These are phyloP conservation scores for Theileria annulata DNA, from an alignment of 169 alveolate genomes.

Conservation along the genomic window DNA sequence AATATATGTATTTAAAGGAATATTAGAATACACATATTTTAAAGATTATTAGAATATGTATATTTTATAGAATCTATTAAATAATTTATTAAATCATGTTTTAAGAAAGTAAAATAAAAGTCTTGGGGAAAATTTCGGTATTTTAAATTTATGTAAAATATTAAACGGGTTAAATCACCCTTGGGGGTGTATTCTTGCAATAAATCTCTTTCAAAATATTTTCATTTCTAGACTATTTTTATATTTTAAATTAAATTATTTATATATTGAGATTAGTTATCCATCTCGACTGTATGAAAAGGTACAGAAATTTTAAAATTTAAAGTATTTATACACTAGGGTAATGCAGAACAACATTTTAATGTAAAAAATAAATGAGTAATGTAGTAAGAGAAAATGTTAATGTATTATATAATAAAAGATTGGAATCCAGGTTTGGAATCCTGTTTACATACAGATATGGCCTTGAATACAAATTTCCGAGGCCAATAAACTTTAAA, in stretches of 20 bases:
- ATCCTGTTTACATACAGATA: slow-evolving; percentile 54
- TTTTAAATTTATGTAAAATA: background rate
- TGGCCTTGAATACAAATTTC: slow-evolving; percentile 24
- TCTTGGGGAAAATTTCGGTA: background rate
- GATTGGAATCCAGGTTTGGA: slow-evolving; percentile 13
- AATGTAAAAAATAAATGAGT: background rate
- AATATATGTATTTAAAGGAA: too few relatives aligned
- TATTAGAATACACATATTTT: too few relatives aligned
- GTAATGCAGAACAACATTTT: background rate
- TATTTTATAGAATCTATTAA: background rate
- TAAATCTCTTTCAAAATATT: background rate
- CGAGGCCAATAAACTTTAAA: slow-evolving; percentile 5
- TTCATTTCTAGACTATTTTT: background rate
- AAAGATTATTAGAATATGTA: background rate
- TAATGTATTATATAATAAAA: background rate
- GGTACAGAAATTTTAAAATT: background rate
- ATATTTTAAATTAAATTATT: too few relatives aligned
- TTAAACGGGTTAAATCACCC: background rate
- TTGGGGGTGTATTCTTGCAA: background rate
- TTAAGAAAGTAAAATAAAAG: background rate
- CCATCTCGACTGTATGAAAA: background rate
- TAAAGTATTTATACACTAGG: background rate
- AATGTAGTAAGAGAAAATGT: background rate
- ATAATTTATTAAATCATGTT: background rate
- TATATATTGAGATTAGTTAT: background rate